Evolutionary conservation across 2,329 filamentous ascomycete genomes (phyloP), one percentile per base, ranked within the genome.

Genomic region (Penicillium sp.): DNA sequence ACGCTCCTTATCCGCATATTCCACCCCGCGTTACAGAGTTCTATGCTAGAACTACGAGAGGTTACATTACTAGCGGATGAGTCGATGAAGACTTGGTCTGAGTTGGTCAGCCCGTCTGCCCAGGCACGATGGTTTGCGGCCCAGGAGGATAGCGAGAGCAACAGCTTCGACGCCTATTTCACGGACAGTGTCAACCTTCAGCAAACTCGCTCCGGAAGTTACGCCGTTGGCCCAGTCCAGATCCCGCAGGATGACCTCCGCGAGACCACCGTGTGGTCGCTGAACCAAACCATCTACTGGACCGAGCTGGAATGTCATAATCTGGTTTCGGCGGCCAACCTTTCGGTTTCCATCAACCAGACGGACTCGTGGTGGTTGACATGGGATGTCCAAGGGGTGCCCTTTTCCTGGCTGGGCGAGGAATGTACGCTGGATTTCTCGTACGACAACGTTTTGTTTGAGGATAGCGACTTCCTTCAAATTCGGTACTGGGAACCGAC

Each of bases 401-500:
- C 69, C 17, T 38, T 73, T 38, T 49, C 66, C 7, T 38, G 63
- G 5, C 51, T 56, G 15, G 56, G 63, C 17, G 56, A 64, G 11
- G 26, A 64, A 21, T 76, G 73, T 56, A 61, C 56, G 3, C 47
- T 76, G 56, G 69, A 74, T 11, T 75, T 76, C 49, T 55, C 70
- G 29, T 76, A 75, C 38, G 58, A 68, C 2, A 76, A 67, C 46
- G 63, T 74, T 2, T 70, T 73, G 46, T 75, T 73, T 51, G 64
- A 66, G 1, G 56, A 58, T 3, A 73, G 69, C 8, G 69, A 76
- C 62, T 75, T 71, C 31, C 61, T 75, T 6, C 73, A 75, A 52
- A 63, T 75, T n/a, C 70, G 73, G 8, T 75, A 75, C 52, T 76
- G 74, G 73, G 73, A 76, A 53, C 73, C 73, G 1, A 69, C 67